Evolutionary conservation across 495 filamentous ascomycete species (phyloP).

Genomic region (Penicillium diatomitis): DNA sequence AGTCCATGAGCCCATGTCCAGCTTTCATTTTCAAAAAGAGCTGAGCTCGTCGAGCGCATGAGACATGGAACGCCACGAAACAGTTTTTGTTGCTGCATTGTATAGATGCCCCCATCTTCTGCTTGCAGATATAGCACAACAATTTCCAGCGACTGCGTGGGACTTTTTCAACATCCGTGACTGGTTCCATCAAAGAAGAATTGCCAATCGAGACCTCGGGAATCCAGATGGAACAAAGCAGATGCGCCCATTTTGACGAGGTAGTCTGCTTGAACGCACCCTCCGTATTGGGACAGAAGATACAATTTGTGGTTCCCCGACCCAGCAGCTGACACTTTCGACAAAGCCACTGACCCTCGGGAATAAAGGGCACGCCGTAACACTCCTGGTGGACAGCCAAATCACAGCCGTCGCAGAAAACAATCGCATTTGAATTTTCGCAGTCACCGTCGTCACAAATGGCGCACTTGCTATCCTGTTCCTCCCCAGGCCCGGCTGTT

Average conservation of each 20-base stretch:
- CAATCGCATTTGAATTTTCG: slow-evolving; percentile 99
- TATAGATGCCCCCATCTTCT: slow-evolving; percentile 96
- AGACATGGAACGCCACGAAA: slow-evolving; percentile 97
- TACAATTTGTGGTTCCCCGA: slow-evolving; percentile 85
- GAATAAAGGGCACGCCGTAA: slow-evolving; percentile 97
- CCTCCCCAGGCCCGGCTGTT: slow-evolving; percentile 69
- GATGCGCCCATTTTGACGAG: slow-evolving; percentile 88
- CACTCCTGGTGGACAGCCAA: slow-evolving; percentile 97
- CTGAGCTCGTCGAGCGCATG: slow-evolving; percentile 79
- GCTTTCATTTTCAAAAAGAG: slow-evolving; percentile 97
- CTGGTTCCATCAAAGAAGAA: slow-evolving; percentile 93
- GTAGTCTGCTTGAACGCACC: slow-evolving; percentile 98
- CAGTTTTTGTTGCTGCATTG: slow-evolving; percentile 97
- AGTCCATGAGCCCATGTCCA: slow-evolving; percentile 77
- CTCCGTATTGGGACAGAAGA: slow-evolving; percentile 96
- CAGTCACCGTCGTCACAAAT: slow-evolving; percentile 98
- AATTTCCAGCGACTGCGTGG: slow-evolving; percentile 90
- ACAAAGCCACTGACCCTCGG: slow-evolving; percentile 97
- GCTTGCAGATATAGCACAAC: slow-evolving; percentile 92
- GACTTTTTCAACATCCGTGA: slow-evolving; percentile 95
- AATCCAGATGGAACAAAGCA: slow-evolving; percentile 97
- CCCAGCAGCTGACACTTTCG: slow-evolving; percentile 94
- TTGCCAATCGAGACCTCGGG: slow-evolving; percentile 96
- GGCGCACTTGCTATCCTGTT: slow-evolving; percentile 94
- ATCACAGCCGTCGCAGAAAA: slow-evolving; percentile 98